phyloP scores from a whole-genome alignment of 2,329 filamentous ascomycete genomes.

The Trichoderma hamatum region DNA sequence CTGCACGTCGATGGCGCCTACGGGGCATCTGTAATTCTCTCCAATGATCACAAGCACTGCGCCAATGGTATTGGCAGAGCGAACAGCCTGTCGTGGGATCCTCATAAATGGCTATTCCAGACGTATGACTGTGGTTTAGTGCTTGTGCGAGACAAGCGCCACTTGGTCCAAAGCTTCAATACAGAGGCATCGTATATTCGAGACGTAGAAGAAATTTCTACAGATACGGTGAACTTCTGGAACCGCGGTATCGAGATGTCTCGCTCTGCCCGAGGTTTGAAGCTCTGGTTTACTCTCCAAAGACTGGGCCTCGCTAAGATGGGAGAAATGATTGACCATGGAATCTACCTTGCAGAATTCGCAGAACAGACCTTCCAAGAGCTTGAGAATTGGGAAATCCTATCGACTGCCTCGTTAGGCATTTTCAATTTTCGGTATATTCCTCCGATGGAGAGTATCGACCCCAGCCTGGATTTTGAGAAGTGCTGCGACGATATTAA shows the following conservation, averaged over 20 bases:
- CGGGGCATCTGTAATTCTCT: constrained; percentile 33
- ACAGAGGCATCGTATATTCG: constrained; percentile 34
- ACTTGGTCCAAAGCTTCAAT: constrained; percentile 32
- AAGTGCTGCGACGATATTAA: constrained; percentile 22
- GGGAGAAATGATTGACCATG: constrained; percentile 34
- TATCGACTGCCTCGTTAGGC: constrained; percentile 31
- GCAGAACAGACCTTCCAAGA: constrained; percentile 30
- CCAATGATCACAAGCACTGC: constrained; percentile 23
- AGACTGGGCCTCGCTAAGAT: constrained; percentile 32
- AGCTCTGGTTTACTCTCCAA: constrained; percentile 35
- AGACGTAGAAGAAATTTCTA: constrained; percentile 33
- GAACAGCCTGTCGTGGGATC: constrained; percentile 36
- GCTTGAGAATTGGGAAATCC: constrained; percentile 32
- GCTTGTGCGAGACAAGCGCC: constrained; percentile 30
- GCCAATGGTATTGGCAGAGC: constrained; percentile 29
- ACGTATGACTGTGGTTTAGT: constrained; percentile 34
- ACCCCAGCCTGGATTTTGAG: constrained; percentile 3
- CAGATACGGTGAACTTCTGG: constrained; percentile 35
- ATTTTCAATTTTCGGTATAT: constrained; percentile 34
- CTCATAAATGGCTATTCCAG: constrained; percentile 37
- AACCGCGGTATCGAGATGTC: constrained; percentile 35
- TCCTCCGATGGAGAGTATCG: background rate
- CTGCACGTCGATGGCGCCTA: constrained; percentile 35
- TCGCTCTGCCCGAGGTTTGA: constrained; percentile 33
- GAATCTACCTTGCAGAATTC: constrained; percentile 31